These are phyloP conservation scores for Aspergillus sp. DNA, from an alignment of 2,329 filamentous ascomycete species.

Conservation along the genomic window DNA sequence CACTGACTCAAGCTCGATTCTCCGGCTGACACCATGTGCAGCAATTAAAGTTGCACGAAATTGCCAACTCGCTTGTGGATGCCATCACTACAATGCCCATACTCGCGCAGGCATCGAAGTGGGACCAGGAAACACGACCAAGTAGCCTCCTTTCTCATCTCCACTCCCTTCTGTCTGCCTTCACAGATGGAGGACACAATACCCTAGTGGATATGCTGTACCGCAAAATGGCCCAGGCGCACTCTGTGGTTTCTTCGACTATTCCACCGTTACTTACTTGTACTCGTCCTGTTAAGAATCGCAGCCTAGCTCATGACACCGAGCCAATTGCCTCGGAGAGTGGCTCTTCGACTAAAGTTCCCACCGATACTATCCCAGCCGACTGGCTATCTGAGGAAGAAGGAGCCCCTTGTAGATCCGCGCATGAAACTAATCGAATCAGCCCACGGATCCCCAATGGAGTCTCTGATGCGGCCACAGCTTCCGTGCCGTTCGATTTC, in stretches of 20 bases:
- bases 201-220: slow-evolving; percentile 23
- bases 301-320: too few species aligned
- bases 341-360: too few species aligned
- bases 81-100: slow-evolving; percentile 21
- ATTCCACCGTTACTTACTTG: not conserved
- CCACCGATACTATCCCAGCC: too few species aligned
- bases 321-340: too few species aligned
- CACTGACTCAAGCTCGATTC: too few species aligned
- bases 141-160: slow-evolving; percentile 22
- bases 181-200: slow-evolving; percentile 23
- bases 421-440: too few species aligned
- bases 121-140: slow-evolving; percentile 21
- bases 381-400: too few species aligned
- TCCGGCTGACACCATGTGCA: slow-evolving; percentile 2
- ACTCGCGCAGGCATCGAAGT: slow-evolving; percentile 11
- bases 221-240: slow-evolving; percentile 24
- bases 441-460: too few species aligned
- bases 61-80: slow-evolving; percentile 28
- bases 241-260: slow-evolving; percentile 7
- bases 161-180: slow-evolving; percentile 23
- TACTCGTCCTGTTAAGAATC: too few species aligned
- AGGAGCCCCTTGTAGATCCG: too few species aligned
- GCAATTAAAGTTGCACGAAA: slow-evolving; percentile 31
- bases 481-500: not conserved
- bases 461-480: not conserved